Conservation (phyloP, 2,329 filamentous ascomycete genomes). For the Colletotrichum gigasporum region DNA sequence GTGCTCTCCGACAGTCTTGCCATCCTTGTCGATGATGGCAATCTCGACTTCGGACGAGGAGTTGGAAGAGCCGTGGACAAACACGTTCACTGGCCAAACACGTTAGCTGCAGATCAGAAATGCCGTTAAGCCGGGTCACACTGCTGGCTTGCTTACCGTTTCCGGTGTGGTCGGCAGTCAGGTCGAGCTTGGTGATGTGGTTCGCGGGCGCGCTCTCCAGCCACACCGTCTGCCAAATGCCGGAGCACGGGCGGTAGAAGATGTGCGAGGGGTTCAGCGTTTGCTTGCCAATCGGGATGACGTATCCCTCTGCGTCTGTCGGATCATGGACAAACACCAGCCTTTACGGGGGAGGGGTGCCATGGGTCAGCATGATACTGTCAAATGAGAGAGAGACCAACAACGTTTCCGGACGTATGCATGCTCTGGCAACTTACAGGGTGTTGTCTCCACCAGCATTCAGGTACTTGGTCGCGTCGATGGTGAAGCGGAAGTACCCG, state of each 20-base stretch:
- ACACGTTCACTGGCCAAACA: slow-evolving; percentile 58
- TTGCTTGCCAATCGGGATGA: slow-evolving; percentile 75
- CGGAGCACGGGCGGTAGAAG: slow-evolving; percentile 77
- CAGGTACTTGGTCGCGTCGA: slow-evolving; percentile 64
- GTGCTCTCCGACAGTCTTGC: slow-evolving; percentile 52
- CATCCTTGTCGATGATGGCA: slow-evolving; percentile 45
- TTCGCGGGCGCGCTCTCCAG: slow-evolving; percentile 68
- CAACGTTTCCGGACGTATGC: too few species aligned
- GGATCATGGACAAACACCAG: slow-evolving; percentile 75
- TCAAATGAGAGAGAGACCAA: neutral
- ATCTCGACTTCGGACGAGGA: slow-evolving; percentile 46
- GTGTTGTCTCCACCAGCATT: slow-evolving; percentile 57
- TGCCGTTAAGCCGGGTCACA: too few species aligned
- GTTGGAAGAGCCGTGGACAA: slow-evolving; percentile 56
- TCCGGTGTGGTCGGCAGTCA: slow-evolving; percentile 66
- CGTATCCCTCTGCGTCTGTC: slow-evolving; percentile 63
- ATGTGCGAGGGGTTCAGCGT: slow-evolving; percentile 66
- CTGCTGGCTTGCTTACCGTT: slow-evolving; percentile 57
- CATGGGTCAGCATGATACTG: neutral
- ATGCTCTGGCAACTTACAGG: too few species aligned
- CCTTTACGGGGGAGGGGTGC: slow-evolving; percentile 41
- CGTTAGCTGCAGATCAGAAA: too few species aligned
- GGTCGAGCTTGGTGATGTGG: slow-evolving; percentile 67
- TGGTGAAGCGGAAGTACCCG: slow-evolving; percentile 69
- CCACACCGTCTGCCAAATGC: slow-evolving; percentile 81